These are phyloP conservation scores for Abelmoschus esculentus DNA, from an alignment of 345 rosid species.

Conservation along the genomic window DNA sequence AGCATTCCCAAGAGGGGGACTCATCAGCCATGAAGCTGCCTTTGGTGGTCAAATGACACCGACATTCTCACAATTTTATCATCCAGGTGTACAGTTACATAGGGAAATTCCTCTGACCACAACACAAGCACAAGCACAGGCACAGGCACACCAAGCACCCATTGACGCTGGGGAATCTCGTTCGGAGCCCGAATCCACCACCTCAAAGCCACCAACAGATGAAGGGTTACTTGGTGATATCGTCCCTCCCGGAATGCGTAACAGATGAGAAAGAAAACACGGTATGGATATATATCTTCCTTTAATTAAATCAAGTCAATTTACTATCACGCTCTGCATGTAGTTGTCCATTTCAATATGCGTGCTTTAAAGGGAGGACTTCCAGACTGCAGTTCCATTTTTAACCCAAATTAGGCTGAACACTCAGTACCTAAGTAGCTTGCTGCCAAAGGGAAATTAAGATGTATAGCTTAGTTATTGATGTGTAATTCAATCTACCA, in stretches of 20 bases:
- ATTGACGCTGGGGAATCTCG: slow-evolving; percentile 15
- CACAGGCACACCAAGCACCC: slow-evolving; percentile 17
- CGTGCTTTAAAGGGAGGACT: background rate
- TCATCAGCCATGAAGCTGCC: slow-evolving; percentile 47
- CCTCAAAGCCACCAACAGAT: slow-evolving; percentile 28
- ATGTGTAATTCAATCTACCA: background rate
- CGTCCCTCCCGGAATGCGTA: slow-evolving; percentile 72
- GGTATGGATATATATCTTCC: slow-evolving; percentile 20
- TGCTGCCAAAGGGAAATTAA: background rate
- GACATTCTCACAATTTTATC: slow-evolving; percentile 43
- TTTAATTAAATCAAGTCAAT: background rate
- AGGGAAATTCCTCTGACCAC: slow-evolving; percentile 27
- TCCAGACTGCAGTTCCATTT: background rate
- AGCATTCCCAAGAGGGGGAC: slow-evolving; percentile 74
- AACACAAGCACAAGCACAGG: slow-evolving; percentile 15
- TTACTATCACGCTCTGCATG: background rate
- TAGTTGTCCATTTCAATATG: background rate
- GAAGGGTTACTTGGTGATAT: slow-evolving; percentile 87
- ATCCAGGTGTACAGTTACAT: slow-evolving; percentile 34
- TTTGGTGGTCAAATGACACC: slow-evolving; percentile 33
- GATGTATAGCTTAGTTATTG: background rate
- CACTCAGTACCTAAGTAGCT: background rate
- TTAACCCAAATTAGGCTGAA: background rate
- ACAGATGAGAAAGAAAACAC: slow-evolving; percentile 29
- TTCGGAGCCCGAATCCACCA: slow-evolving; percentile 11